Conservation (phyloP, 1,284 basidiomycete species). For the Fomes fomentarius region DNA sequence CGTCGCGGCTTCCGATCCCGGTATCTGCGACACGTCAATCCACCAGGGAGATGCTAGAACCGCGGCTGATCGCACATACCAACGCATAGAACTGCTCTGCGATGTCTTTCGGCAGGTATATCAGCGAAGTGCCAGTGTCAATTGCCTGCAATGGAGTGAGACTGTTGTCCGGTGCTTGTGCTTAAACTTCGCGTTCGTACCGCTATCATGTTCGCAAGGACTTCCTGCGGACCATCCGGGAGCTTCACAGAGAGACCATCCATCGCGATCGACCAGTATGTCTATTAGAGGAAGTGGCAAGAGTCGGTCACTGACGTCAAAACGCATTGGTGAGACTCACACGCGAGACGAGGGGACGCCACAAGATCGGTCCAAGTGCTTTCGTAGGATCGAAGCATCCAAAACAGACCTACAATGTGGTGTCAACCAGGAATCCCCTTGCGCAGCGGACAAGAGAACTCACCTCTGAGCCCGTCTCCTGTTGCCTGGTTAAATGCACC, state of each 20-base stretch:
- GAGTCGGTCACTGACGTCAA: background rate
- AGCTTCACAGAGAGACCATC: constrained; percentile 42
- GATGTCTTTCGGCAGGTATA: constrained; percentile 50
- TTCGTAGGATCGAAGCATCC: constrained; percentile 60
- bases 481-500: constrained; percentile 53
- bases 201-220: constrained; percentile 36
- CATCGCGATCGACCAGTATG: constrained; percentile 60
- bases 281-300: constrained; percentile 35
- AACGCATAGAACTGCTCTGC: constrained; percentile 45
- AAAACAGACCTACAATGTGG: constrained; percentile 56
- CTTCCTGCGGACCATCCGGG: constrained; percentile 11
- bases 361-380: constrained; percentile 46
- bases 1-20: too few species aligned
- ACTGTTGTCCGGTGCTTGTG: background rate
- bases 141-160: constrained; percentile 46
- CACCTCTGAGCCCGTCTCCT: constrained; percentile 53
- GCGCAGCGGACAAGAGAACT: too few species aligned
- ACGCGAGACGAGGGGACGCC: constrained; percentile 56
- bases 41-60: background rate
- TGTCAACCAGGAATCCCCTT: too few species aligned
- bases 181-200: constrained; percentile 34
- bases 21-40: constrained; percentile 44
- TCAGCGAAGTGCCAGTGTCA: constrained; percentile 63
- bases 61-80: constrained; percentile 30
- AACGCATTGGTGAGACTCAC: constrained; percentile 30